These are phyloP conservation scores for Clavispora asparagi DNA, from an alignment of 805 yeast genomes.

Conservation along the genomic window DNA sequence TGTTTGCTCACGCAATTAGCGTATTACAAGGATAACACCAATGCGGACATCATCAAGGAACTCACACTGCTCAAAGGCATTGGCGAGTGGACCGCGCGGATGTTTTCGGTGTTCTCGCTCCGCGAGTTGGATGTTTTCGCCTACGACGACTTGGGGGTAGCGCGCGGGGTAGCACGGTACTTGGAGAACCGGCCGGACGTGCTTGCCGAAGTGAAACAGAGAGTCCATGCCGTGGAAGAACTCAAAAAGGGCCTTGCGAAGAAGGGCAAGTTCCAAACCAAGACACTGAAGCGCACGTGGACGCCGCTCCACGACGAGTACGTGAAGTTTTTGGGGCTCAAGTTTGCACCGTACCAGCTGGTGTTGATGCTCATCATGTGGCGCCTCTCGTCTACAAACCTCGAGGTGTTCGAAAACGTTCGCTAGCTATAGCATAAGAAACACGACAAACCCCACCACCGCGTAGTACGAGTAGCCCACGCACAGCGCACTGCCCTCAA, in stretches of 20 bases:
- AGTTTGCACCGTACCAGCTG: constrained; percentile 62
- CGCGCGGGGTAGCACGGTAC: constrained; percentile 71
- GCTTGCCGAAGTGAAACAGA: constrained; percentile 36
- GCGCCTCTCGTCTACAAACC: constrained; percentile 59
- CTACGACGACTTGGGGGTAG: constrained; percentile 76
- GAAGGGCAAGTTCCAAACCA: constrained; percentile 33
- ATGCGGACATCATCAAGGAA: constrained; percentile 44
- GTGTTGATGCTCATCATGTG: constrained; percentile 69
- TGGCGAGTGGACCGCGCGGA: constrained; percentile 84
- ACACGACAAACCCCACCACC: neutral
- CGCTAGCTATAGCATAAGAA: neutral
- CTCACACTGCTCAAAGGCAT: constrained; percentile 60
- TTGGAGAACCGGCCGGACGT: constrained; percentile 49
- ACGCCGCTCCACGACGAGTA: constrained; percentile 57
- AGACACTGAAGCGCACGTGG: constrained; percentile 55
- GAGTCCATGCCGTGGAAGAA: constrained; percentile 27
- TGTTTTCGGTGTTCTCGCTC: constrained; percentile 75
- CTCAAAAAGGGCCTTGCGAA: constrained; percentile 25
- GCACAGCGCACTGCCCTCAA: neutral
- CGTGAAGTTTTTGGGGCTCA: constrained; percentile 49
- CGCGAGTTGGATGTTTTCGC: constrained; percentile 68
- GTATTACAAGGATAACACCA: constrained; percentile 32
- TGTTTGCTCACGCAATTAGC: constrained; percentile 17
- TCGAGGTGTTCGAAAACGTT: constrained; percentile 38
- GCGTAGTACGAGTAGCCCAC: neutral